Base-by-base conservation (phyloP, 306 rosid genomes). In the Myrica gale region DNA sequence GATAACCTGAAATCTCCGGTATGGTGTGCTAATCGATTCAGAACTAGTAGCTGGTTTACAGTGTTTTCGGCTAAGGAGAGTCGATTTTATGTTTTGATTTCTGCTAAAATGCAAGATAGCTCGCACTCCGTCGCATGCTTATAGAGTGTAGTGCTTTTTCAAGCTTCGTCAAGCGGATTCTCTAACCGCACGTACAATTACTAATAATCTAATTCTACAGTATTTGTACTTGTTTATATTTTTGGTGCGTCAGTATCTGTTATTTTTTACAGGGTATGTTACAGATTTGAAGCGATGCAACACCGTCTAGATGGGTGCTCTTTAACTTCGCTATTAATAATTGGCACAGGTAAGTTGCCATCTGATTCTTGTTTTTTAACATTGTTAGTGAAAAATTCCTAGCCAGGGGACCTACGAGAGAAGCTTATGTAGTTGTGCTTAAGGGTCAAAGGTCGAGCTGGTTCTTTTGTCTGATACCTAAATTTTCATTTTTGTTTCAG, bases 401-500 rank as follows among this genome's bases (percentile, higher is more conserved):
- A 5, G 68, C 19, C 13, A 37, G 26, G 37, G 37, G 8, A 7
- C 5, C 20, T 13, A 16, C 3, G 39, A 21, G 3, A 57, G 10
- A 60, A 26, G 17, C 67, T 60, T 32, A 12, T 12, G 5, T 19
- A 19, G 42, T 58, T 58, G 66, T 52, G 16, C 56, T 52, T 52
- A 16, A n/a, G 56, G 56, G 7, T 0, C 13, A 52, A 52, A 52
- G 56, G 5, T 52, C 37, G 56, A 52, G 56, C 65, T 58, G 39
- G 32, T 58, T 58, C 15, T 65, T 65, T 41, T 39, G 12, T 39
- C 69, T 65, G 26, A 65, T 41, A 7, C 6, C 4, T 21, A 42
- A 45, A 71, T 60, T 69, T 69, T 70, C 52, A 16, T 17, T 65
- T 74, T 48, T 20, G 10, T 52, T 84, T 78, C 88, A 91, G 95